These are phyloP conservation scores for Kockiozyma suomiensis DNA, from an alignment of 805 yeast genomes.

Conservation along the genomic window DNA sequence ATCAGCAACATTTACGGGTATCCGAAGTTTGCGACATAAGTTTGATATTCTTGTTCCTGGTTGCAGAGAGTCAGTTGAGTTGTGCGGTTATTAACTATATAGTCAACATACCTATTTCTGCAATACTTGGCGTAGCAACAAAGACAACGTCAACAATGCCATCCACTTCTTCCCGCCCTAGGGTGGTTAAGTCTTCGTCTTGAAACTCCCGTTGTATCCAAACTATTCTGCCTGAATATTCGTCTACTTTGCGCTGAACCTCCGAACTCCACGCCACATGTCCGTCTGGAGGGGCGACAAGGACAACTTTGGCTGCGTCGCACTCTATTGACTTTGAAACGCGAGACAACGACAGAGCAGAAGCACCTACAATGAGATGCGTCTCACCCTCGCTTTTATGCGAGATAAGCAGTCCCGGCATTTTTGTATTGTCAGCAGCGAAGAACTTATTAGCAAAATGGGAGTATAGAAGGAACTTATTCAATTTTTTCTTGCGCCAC, in stretches of 20 bases:
- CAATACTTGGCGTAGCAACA: constrained; percentile 51
- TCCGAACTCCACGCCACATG: constrained; percentile 13
- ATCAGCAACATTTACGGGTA: constrained; percentile 82
- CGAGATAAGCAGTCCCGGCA: constrained; percentile 28
- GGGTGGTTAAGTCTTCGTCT: constrained; percentile 50
- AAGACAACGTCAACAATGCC: constrained; percentile 75
- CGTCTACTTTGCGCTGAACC: neutral
- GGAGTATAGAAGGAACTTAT: neutral
- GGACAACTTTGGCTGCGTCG: constrained; percentile 25
- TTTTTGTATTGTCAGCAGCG: neutral
- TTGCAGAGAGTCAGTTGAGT: no score
- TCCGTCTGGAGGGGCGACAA: constrained; percentile 15
- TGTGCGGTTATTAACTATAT: no score
- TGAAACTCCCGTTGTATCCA: constrained; percentile 45
- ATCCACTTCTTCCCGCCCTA: constrained; percentile 67
- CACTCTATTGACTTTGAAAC: constrained; percentile 26
- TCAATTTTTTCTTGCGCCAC: constrained; percentile 3
- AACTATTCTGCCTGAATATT: constrained; percentile 10
- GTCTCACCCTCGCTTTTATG: constrained; percentile 28
- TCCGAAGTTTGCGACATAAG: constrained; percentile 62
- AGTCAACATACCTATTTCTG: constrained; percentile 8
- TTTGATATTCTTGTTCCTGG: constrained; percentile 50
- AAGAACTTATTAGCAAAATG: neutral
- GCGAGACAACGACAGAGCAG: constrained; percentile 31
- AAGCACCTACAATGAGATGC: constrained; percentile 31